These are phyloP conservation scores for Termitomyces sp. DNA, from an alignment of 768 basidiomycete species.

Conservation along the genomic window DNA sequence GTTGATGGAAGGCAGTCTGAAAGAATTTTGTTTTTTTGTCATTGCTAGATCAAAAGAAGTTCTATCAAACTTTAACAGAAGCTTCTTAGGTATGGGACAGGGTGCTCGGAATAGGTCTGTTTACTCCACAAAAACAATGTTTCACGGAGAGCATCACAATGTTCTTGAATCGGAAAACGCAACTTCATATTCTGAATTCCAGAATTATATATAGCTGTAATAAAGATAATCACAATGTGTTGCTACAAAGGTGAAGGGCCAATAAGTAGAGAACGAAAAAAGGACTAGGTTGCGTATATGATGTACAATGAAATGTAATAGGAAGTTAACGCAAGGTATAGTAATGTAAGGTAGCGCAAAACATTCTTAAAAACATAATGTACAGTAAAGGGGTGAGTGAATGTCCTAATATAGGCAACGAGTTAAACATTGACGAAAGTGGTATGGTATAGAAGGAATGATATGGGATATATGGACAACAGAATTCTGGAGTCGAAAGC, in stretches of 20 bases:
- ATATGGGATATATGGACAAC: slow-evolving; percentile 4
- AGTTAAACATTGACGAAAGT: slow-evolving; percentile 10
- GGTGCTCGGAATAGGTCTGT: slow-evolving; percentile 4
- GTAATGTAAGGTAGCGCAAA: slow-evolving; percentile 4
- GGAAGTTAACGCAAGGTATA: slow-evolving; percentile 7
- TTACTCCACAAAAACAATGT: slow-evolving; percentile 6
- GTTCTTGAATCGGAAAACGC: background rate
- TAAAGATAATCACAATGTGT: slow-evolving; percentile 9
- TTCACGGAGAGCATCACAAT: slow-evolving; percentile 11
- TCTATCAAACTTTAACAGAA: slow-evolving; percentile 10
- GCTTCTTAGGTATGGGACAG: slow-evolving; percentile 8
- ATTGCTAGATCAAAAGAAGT: slow-evolving; percentile 3
- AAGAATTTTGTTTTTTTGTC: slow-evolving; percentile 5
- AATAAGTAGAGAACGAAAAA: background rate
- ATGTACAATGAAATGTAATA: slow-evolving; percentile 9
- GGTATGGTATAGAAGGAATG: slow-evolving; percentile 15
- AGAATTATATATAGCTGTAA: background rate
- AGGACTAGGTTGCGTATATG: slow-evolving; percentile 6
- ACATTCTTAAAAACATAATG: slow-evolving; percentile 3
- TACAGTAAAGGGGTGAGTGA: slow-evolving; percentile 8
- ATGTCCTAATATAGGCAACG: slow-evolving; percentile 14
- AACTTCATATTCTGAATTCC: background rate
- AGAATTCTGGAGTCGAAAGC: slow-evolving; percentile 3
- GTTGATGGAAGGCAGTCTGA: slow-evolving; percentile 10
- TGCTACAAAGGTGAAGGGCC: slow-evolving; percentile 1